Evolutionary conservation across 176 grass and related monocot species (phyloP), one percentile per base, ranked within the genome.

Genomic region (Alopecurus myosuroides): DNA sequence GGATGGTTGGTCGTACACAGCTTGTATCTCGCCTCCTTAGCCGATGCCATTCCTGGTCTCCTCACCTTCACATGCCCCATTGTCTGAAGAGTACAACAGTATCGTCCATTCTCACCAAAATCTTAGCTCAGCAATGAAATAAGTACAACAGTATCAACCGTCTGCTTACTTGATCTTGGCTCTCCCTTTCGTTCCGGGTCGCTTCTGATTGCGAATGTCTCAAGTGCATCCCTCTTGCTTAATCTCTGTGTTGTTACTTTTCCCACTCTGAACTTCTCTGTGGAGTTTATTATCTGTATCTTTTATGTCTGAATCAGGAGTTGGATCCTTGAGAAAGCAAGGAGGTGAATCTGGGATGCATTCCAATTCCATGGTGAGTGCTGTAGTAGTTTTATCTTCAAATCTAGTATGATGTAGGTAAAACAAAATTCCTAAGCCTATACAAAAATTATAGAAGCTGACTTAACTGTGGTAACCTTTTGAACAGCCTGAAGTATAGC

Each of bases 241-340:
- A 30, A 26, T 61, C 23, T 19, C 22, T 52, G 41, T 11, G 0
- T 61, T 45, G 18, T 74, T 48, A 41, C 42, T 48, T 81, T 75
- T 26, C 7, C 39, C 70, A 75, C 8, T 65, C 5, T 77, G 41
- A 84, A 65, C 30, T 84, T 50, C 34, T 5, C 6, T 10, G 35
- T 35, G n/a, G 20, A 77, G n/a, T 66, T 77, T 39, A 65, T 67
- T 85, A 46, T 78, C 1, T 33, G 5, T 14, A 40, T 67, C 42
- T 77, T 77, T 67, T 37, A 20, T 82, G 22, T 67, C 64, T 63
- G 46, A 12, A 77, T 55, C 83, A 77, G 83, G 74, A 48, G 39
- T 17, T 30, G 23, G 45, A 68, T 77, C 73, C 57, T 51, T 37
- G 46, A 70, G 63, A 12, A 85, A 78, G 19, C 73, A 77, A 56